Evolutionary conservation across 768 basidiomycete species (phyloP).

Genomic region (Leccinum subgranulosum): DNA sequence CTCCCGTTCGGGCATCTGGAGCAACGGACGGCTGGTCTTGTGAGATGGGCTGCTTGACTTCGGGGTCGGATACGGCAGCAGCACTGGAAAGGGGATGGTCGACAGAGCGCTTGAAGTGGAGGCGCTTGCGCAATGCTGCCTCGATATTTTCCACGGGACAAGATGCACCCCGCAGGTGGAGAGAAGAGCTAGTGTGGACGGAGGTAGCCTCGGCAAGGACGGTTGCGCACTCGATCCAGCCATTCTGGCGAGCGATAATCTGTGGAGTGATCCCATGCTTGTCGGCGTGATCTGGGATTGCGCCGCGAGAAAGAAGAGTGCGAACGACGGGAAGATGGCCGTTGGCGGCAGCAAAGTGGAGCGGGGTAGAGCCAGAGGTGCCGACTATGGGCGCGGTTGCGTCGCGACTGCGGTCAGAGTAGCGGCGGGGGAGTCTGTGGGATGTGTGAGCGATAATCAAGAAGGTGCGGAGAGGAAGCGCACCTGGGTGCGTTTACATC

Average conservation of each 20-base stretch:
- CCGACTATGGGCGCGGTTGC: constrained; percentile 69
- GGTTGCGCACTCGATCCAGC: constrained; percentile 75
- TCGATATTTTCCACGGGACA: constrained; percentile 31
- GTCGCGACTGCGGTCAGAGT: constrained; percentile 68
- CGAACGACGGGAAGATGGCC: constrained; percentile 78
- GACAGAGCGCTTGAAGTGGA: constrained; percentile 76
- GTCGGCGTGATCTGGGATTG: constrained; percentile 76
- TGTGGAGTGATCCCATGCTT: constrained; percentile 92
- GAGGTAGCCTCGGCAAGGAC: constrained; percentile 63
- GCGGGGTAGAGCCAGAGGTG: constrained; percentile 86
- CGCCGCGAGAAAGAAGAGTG: constrained; percentile 82
- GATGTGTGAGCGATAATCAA: constrained; percentile 9
- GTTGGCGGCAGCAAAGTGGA: constrained; percentile 96
- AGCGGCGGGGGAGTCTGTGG: constrained; percentile 66
- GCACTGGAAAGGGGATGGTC: constrained; percentile 61
- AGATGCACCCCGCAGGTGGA: constrained; percentile 19
- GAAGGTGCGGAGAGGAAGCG: constrained; percentile 22
- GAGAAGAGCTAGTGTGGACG: constrained; percentile 18
- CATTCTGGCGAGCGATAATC: constrained; percentile 74
- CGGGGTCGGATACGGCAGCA: constrained; percentile 33
- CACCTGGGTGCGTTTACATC: constrained; percentile 96
- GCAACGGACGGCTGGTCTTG: constrained; percentile 15
- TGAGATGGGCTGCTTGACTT: constrained; percentile 19
- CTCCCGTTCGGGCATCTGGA: constrained; percentile 3
- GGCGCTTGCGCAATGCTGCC: constrained; percentile 38